Evolutionary conservation across 2,329 filamentous ascomycete species (phyloP), one percentile per base, ranked within the genome.

Genomic region (Penicillium sp.): DNA sequence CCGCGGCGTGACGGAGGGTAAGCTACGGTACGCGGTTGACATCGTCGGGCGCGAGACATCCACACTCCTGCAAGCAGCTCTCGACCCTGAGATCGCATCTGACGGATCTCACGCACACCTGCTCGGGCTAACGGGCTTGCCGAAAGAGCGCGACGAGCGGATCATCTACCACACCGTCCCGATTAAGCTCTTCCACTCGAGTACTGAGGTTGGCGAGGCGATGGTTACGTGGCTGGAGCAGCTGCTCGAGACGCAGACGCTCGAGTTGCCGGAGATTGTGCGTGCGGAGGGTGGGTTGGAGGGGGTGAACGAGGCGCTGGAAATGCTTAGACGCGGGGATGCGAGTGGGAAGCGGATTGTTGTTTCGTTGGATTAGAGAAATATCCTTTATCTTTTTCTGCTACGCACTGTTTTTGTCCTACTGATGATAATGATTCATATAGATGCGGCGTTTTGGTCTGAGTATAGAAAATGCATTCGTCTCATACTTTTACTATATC

Each of bases 181-280:
- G 0, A 91, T 93, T 64, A 93, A 93, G 74, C 70, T 91, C 4
- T 93, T 91, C 70, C 91, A 93, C 70, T 87, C 90, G 61, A 82
- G 88, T 0, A 84, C 86, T 0, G 80, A 81, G 1, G 80, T 92
- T 0, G 91, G 91, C 0, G 84, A 88, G 64, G 81, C 81, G 0
- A 72, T 92, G 58, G 86, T 87, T 13, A 72, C 78, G 1, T 93
- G 90, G 90, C 77, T 92, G 29, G 90, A 92, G 72, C 78, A 81
- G 26, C 74, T 93, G n/a, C 74, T 93, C 7, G 78, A 83, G 8
- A 77, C 81, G 0, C 80, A 82, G 0, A 71, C 81, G 0, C 69
- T 93, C 3, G 76, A 81, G 5, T 81, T 88, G 5, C 90, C 90
- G 0, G 87, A 90, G 31, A 85, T 91, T n/a, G 82, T 90, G 19